Conservation (phyloP, 164 flowering plant genomes). For the Vitis vinifera region ASM3070453v1 NC_081811.1:3852001-3852500, state of each 20-base stretch:
- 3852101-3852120: conserved; percentile 62
- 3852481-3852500: conserved; percentile 59
- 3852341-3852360: conserved; percentile 51
- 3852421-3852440: conserved; percentile 47
- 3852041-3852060: not conserved
- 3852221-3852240: conserved; percentile 54
- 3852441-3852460: conserved; percentile 81
- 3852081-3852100: conserved; percentile 50
- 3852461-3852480: conserved; percentile 70
- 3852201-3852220: conserved; percentile 64
- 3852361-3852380: conserved; percentile 88
- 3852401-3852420: conserved; percentile 36
- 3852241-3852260: conserved; percentile 30
- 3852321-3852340: conserved; percentile 58
- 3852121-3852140: conserved; percentile 67
- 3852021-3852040: not conserved
- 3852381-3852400: conserved; percentile 74
- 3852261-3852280: conserved; percentile 68
- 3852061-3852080: conserved; percentile 38
- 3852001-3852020: not conserved
- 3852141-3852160: conserved; percentile 38
- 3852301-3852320: conserved; percentile 58
- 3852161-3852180: conserved; percentile 80
- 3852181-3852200: conserved; percentile 49
- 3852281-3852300: conserved; percentile 64